Percentiles rank a stretch among this genome's conserved stretches.
Evolutionary conservation across 2,329 filamentous ascomycete genomes (phyloP).

Genomic region (Ceratocystis lukuohia): DNA sequence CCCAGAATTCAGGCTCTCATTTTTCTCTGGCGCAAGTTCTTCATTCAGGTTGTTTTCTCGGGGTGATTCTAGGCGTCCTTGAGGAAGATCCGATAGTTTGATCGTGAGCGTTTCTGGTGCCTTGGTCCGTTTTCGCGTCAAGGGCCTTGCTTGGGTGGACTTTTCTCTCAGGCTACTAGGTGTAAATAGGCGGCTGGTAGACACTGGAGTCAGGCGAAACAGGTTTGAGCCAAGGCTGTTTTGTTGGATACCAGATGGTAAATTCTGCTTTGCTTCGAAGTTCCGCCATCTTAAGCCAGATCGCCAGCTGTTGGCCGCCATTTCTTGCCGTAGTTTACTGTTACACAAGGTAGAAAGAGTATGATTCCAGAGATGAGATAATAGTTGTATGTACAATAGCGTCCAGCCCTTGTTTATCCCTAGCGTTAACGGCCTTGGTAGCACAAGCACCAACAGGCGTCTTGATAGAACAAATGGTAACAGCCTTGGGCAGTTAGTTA

Average conservation of each 20-base stretch:
- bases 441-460: neutral
- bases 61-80: conserved; percentile 33
- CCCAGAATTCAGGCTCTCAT: neutral
- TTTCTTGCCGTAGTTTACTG: neutral
- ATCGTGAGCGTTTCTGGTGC: conserved; percentile 32
- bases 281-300: conserved; percentile 2
- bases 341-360: neutral
- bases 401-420: neutral
- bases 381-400: neutral
- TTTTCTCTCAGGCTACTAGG: neutral
- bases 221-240: neutral
- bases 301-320: neutral
- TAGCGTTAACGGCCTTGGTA: neutral
- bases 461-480: neutral
- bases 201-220: neutral
- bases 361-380: neutral
- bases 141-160: neutral
- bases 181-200: neutral
- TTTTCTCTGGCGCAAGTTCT: neutral
- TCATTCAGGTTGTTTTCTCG: neutral
- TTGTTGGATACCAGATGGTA: neutral
- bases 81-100: conserved; percentile 43
- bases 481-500: neutral
- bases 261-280: neutral
- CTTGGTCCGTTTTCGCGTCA: neutral